Base-by-base conservation (phyloP, 1,139 yeast genomes). In the Yamadazyma spencermartinsiae region DNA sequence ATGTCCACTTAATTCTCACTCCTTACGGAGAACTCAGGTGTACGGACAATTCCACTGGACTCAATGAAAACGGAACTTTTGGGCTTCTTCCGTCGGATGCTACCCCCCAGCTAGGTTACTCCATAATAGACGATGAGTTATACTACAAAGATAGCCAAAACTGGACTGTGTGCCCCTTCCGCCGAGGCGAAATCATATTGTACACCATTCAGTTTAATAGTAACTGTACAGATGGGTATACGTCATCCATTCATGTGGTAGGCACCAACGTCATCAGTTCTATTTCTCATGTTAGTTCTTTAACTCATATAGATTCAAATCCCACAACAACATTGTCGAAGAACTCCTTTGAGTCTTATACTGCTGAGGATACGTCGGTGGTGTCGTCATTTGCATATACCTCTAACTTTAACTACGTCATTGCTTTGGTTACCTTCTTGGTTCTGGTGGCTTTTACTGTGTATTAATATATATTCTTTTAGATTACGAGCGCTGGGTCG, bases 101-200 rank as follows among this genome's bases (percentile, higher is more conserved):
- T 10, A 5, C 10, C 3, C 11, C n/a, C 2, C 12, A 26, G 3
- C 3, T 13, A 4, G 49, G 46, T 7, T 45, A 33, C 25, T 20
- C 29, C 8, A 35, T 44, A 3, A 23, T n/a, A 4, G 37, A 45
- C 29, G 38, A 35, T 21, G n/a, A 26, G 17, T 33, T 45, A 11
- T 31, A 18, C 6, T 45, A 39, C 24, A 29, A 39, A 11, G 39
- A 34, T 3, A 8, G 17, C 7, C 32, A 14, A 19, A 19, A 31
- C n/a, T 45, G 49, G 49, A 40, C 38, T 1, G 43, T 34, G 10
- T 45, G 49, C 35, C 48, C 48, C 11, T 11, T 31, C n/a, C 4
- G 11, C 4, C 23, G 43, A 35, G 27, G 31, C 4, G 29, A 20
- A 2, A 4, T 11, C 1, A 15, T n/a, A 1, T 18, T 45, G 4